Base-by-base conservation (phyloP, 257 asterid species). In the Plantago major region DNA sequence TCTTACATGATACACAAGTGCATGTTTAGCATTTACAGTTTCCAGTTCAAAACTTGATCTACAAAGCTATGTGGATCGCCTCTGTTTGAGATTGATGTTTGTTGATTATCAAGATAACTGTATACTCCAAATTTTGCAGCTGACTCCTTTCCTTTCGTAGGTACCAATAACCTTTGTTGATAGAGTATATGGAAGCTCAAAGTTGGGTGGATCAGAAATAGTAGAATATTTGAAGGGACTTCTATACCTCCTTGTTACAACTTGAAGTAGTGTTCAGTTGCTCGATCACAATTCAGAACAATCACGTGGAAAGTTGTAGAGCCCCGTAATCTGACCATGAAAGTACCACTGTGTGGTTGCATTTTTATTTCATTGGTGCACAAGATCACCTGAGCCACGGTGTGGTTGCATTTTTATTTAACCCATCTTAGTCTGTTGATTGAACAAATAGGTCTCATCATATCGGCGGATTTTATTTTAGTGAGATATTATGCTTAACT, bases 101-200 rank as follows among this genome's bases (percentile, higher is more conserved):
- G n/a, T n/a, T n/a, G n/a, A n/a, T n/a, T n/a, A n/a, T n/a, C n/a
- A n/a, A n/a, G n/a, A n/a, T n/a, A n/a, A n/a, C n/a, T n/a, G n/a
- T n/a, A 62, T 55, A 60, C 49, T 50, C 59, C 37, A 46, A 42
- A 49, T 56, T 48, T 49, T 51, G 52, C 48, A 48, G 46, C 16
- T 65, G 16, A 66, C 48, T 10, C 15, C 1, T 53, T 63, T 28
- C 22, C 8, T 64, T 70, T 46, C 54, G 12, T 66, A 91, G 97
- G 97, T 91, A 60, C 98, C 97, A 11, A 91, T 88, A 73, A 88
- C 97, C 30, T 91, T 91, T 65, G 97, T 91, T 1, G 98, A 91
- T 77, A 74, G 98, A 82, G 95, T 91, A 44, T 88, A 78, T 67
- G 98, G 97, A 67, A 91, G 86, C 74, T 91, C 98, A 12, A 91